These are phyloP conservation scores for Tricholoma terreum DNA, from an alignment of 768 basidiomycete genomes.

Conservation along the genomic window DNA sequence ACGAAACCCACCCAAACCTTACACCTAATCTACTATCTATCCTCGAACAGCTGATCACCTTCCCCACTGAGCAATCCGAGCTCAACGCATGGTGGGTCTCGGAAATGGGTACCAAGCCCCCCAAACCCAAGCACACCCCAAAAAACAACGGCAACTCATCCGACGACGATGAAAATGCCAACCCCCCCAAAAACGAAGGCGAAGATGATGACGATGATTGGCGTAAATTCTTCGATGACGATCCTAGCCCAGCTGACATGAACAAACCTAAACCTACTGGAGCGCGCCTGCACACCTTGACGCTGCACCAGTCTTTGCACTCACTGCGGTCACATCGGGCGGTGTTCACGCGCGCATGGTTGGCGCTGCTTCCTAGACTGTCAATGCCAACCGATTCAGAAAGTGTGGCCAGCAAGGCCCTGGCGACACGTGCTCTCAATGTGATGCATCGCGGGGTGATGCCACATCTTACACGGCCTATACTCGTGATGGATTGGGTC, in stretches of 20 bases:
- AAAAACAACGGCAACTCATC: slow-evolving; percentile 36
- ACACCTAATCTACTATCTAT: slow-evolving; percentile 53
- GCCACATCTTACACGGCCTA: slow-evolving; percentile 75
- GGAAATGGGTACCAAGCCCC: slow-evolving; percentile 58
- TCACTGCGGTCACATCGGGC: slow-evolving; percentile 74
- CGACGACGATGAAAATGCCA: slow-evolving; percentile 34
- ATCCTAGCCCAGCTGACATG: slow-evolving; percentile 31
- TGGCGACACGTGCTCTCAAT: slow-evolving; percentile 60
- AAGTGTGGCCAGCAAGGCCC: slow-evolving; percentile 31
- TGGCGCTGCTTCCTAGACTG: slow-evolving; percentile 63
- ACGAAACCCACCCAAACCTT: slow-evolving; percentile 34
- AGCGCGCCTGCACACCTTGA: slow-evolving; percentile 59
- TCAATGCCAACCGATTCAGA: slow-evolving; percentile 30
- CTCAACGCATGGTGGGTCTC: slow-evolving; percentile 78
- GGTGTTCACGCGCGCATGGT: slow-evolving; percentile 81
- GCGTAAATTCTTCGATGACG: slow-evolving; percentile 82
- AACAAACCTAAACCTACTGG: slow-evolving; percentile 35
- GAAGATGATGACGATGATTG: slow-evolving; percentile 60
- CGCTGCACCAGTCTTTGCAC: slow-evolving; percentile 75
- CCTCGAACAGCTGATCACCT: slow-evolving; percentile 65
- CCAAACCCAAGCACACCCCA: slow-evolving; percentile 40
- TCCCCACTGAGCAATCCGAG: slow-evolving; percentile 68
- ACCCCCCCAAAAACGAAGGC: slow-evolving; percentile 16
- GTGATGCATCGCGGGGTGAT: slow-evolving; percentile 82
- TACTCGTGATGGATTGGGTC: slow-evolving; percentile 91